Base-by-base conservation (phyloP, 202 grass and related monocot genomes). In the Saccharum hybrid region DNA sequence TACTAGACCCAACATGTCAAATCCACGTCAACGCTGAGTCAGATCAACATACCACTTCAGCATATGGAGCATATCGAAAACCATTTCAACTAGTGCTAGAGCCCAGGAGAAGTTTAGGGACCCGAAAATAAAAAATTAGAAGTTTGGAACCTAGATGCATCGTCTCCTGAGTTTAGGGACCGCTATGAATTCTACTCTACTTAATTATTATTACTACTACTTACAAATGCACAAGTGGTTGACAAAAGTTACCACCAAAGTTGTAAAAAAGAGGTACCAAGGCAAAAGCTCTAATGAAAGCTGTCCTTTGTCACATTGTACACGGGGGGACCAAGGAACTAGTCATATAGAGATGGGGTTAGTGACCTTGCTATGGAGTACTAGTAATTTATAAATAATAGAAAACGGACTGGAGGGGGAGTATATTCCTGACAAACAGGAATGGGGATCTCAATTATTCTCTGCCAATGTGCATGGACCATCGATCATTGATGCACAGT, bases 391-490 rank as follows among this genome's bases (percentile, higher is more conserved):
- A 15, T 51, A 33, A 51, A 51, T 33, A 33, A 51, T 6, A 52
- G 5, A 52, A 52, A 52, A 18, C 5, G 16, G 49, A 21, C 2
- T 9, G 54, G 1, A 57, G 54, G 7, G 54, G 3, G 19, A 57
- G 71, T 71, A 85, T 82, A 68, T 85, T 82, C 48, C 59, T 34
- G 39, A 78, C 72, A 77, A 15, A 61, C 18, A 60, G 46, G 61
- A 45, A 66, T 15, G 45, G 11, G 45, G 30, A 73, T 36, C 59
- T 77, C 60, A 78, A 89, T 82, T 51, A 86, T 86, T 82, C 38
- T n/a, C 38, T 49, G 46, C 59, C 8, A 21, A 49, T 63, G 56
- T 51, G 56, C 21, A 87, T 87, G 75, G 79, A 43, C 78, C 74
- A 28, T 69, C 63, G 37, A 89, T 82, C 51, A 74, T 86, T 74